Conservation (phyloP, 2,329 filamentous ascomycete species). For the Nemania sp. region DNA sequence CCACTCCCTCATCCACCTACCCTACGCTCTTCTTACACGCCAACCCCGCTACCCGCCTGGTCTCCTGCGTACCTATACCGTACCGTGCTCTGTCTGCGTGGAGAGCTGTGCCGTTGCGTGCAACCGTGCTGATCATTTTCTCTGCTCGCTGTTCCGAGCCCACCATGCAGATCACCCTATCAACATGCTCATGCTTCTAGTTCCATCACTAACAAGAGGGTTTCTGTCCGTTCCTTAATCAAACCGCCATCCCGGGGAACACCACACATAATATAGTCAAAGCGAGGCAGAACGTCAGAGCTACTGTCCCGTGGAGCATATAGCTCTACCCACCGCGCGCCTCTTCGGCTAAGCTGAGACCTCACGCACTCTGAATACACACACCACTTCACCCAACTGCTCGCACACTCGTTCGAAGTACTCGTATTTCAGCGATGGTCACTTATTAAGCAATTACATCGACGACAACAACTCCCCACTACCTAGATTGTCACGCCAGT, state of each 20-base stretch:
- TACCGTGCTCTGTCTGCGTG: slow-evolving; percentile 41
- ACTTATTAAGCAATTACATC: slow-evolving; percentile 25
- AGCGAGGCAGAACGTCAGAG: slow-evolving; percentile 41
- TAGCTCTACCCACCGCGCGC: slow-evolving; percentile 39
- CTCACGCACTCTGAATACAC: slow-evolving; percentile 38
- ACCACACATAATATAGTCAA: slow-evolving; percentile 40
- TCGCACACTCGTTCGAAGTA: slow-evolving; percentile 50
- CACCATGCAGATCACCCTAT: slow-evolving; percentile 45
- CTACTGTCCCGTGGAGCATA: slow-evolving; percentile 40
- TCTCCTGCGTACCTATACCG: slow-evolving; percentile 36
- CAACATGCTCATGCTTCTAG: slow-evolving; percentile 47
- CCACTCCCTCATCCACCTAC: slow-evolving; percentile 29
- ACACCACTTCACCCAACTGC: slow-evolving; percentile 49
- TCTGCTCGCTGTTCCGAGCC: slow-evolving; percentile 43
- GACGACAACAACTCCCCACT: slow-evolving; percentile 8
- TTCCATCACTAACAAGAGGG: slow-evolving; percentile 43
- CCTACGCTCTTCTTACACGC: slow-evolving; percentile 35
- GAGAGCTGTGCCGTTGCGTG: slow-evolving; percentile 45
- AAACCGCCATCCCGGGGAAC: slow-evolving; percentile 44
- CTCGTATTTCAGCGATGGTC: slow-evolving; percentile 30
- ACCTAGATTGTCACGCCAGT: slow-evolving; percentile 24
- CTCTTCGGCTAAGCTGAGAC: slow-evolving; percentile 35
- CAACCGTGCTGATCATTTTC: slow-evolving; percentile 45
- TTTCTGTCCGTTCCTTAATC: slow-evolving; percentile 45
- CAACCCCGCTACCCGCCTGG: slow-evolving; percentile 47